A percentile compares a stretch with the other conserved stretches of the same genome.
Evolutionary conservation across 495 filamentous ascomycete genomes (phyloP).

Genomic region (Aspergillus ostianus): DNA sequence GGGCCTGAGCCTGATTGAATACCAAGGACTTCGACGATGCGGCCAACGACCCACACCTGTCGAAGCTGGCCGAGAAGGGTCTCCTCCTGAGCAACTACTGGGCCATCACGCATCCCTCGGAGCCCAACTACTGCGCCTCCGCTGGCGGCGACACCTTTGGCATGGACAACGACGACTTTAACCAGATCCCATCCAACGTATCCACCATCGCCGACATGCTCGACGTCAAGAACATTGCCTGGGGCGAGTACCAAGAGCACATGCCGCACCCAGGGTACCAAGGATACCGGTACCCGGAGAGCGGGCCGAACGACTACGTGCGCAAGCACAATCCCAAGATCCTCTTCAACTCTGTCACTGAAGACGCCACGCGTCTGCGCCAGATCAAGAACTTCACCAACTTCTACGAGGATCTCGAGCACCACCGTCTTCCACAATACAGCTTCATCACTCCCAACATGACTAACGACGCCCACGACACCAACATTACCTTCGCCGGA

Average conservation of each 20-base stretch:
- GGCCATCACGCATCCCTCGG: slow-evolving; percentile 62
- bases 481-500: slow-evolving; percentile 57
- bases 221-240: slow-evolving; percentile 63
- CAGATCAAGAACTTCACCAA: slow-evolving; percentile 66
- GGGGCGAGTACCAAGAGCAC: slow-evolving; percentile 69
- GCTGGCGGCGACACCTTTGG: slow-evolving; percentile 67
- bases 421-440: slow-evolving; percentile 64
- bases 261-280: slow-evolving; percentile 66
- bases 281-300: slow-evolving; percentile 51
- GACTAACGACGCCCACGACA: slow-evolving; percentile 71
- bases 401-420: slow-evolving; percentile 57
- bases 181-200: slow-evolving; percentile 54
- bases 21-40: slow-evolving; percentile 54
- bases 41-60: slow-evolving; percentile 48
- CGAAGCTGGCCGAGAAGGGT: slow-evolving; percentile 57
- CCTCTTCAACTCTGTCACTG: slow-evolving; percentile 57
- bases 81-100: slow-evolving; percentile 64
- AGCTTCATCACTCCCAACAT: slow-evolving; percentile 76
- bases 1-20: background rate
- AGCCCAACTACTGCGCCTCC: slow-evolving; percentile 68
- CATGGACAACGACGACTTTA: slow-evolving; percentile 65
- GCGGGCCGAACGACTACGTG: slow-evolving; percentile 60
- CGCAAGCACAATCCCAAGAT: slow-evolving; percentile 73
- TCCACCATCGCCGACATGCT: slow-evolving; percentile 68
- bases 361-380: slow-evolving; percentile 49